Evolutionary conservation across 768 basidiomycete species (phyloP), one percentile per base, ranked within the genome.

Genomic region (Termitomyces sp.): DNA sequence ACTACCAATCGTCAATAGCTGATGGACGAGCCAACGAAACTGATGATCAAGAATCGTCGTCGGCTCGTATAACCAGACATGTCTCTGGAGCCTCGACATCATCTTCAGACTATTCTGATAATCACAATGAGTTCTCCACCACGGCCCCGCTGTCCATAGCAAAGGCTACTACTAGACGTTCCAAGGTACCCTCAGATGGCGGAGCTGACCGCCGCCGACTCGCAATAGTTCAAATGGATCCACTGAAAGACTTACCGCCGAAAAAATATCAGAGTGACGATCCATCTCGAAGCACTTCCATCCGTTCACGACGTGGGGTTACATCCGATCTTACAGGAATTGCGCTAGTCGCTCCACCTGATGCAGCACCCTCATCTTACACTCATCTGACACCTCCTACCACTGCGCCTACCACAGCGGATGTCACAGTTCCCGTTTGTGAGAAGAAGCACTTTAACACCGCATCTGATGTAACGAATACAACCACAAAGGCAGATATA

Each of bases 301-400:
- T 75, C 55, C 73, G 70, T 45, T 70, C 78, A 40, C 71, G 74
- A 54, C 73, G 77, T 21, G 73, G 74, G 17, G 62, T 75, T 53
- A 68, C 73, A 54, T 70, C 73, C 38, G 71, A 70, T 61, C 63
- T 80, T 11, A 68, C 72, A 10, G 81, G 82, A 53, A 75, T 89
- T 26, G 83, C 87, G 52, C 75, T 90, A 60, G 83, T 89, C 58
- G 85, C 85, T 53, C 88, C 87, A 50, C 86, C 87, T 40, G 89
- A 88, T 68, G 84, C 83, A 60, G 76, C 82, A 9, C 77, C 78
- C 15, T 72, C 67, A 46, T 70, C 76, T 14, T 82, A 84, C 63
- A 74, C 80, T 30, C 77, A 79, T 53, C 72, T 85, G 46, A 74
- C 79, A 5, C 79, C 82, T 54, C 82, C 82, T 14, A 67, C 76